phyloP scores from a whole-genome alignment of 169 alveolate genomes.

The Plasmodium gaboni region DNA sequence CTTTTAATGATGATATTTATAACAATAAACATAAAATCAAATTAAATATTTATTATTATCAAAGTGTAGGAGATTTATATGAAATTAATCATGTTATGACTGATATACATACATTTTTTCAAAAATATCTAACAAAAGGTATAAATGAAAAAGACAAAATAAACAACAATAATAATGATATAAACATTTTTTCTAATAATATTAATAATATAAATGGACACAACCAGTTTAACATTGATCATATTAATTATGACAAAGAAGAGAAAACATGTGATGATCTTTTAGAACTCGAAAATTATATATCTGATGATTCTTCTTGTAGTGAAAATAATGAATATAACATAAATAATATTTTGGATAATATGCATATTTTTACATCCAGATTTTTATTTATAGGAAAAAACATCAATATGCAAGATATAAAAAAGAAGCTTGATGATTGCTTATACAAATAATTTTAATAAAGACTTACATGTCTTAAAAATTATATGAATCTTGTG shows the following conservation, averaged over 20 bases:
- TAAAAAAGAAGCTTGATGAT: constrained; percentile 21
- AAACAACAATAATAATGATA: neutral
- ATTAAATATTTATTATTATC: constrained; percentile 69
- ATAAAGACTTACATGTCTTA: no score
- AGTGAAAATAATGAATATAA: constrained; percentile 44
- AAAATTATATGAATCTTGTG: no score
- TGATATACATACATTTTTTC: constrained; percentile 61
- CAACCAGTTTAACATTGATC: neutral
- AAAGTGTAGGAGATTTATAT: constrained; percentile 72
- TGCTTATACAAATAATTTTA: constrained; percentile 24
- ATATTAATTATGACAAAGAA: neutral
- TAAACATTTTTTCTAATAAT: neutral
- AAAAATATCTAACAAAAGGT: neutral
- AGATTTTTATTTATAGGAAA: constrained; percentile 75
- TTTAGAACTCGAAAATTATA: constrained; percentile 22
- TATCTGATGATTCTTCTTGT: constrained; percentile 43
- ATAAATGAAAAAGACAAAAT: neutral
- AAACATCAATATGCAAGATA: constrained; percentile 33
- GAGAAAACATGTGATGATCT: neutral
- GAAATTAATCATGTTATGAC: constrained; percentile 53
- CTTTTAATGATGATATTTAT: constrained; percentile 72
- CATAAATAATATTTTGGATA: constrained; percentile 26
- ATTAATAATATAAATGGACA: neutral
- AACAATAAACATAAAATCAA: constrained; percentile 35
- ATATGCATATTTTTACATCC: constrained; percentile 16